Conservation (phyloP, 1,284 basidiomycete genomes). For the Xerocomus minutiporus region DNA sequence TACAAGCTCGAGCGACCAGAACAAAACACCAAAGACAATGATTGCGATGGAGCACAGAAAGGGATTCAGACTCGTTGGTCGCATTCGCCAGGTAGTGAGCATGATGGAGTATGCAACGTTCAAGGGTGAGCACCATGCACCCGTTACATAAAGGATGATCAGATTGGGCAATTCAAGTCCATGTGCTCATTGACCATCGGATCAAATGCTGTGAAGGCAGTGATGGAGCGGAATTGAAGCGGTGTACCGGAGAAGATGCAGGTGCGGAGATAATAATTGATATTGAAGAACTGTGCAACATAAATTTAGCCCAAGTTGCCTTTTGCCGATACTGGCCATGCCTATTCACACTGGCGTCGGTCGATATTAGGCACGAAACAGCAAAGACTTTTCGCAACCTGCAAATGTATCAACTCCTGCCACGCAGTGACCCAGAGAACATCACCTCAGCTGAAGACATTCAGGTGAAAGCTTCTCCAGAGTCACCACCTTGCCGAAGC, state of each 20-base stretch:
- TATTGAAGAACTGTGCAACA: neutral
- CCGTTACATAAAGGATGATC: too few relatives aligned
- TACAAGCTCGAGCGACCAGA: neutral
- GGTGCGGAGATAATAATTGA: neutral
- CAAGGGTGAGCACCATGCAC: too few relatives aligned
- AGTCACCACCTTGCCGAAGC: neutral
- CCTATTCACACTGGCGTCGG: neutral
- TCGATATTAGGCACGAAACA: neutral
- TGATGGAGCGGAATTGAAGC: neutral
- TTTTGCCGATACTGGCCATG: too few relatives aligned
- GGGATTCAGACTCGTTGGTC: neutral
- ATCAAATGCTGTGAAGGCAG: neutral
- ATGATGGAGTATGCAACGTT: neutral
- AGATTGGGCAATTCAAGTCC: neutral
- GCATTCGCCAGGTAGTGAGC: neutral
- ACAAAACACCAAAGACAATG: neutral
- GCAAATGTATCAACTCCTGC: conserved; percentile 6
- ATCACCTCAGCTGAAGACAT: neutral
- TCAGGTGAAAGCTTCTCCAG: neutral
- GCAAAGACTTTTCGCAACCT: neutral
- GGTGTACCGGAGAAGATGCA: neutral
- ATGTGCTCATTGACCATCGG: neutral
- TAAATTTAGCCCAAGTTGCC: too few relatives aligned
- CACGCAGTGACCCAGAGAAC: conserved; percentile 5
- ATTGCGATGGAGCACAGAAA: neutral